Evolutionary conservation across 345 rosid genomes (phyloP).

Genomic region (Aquilaria yunnanensis): DNA sequence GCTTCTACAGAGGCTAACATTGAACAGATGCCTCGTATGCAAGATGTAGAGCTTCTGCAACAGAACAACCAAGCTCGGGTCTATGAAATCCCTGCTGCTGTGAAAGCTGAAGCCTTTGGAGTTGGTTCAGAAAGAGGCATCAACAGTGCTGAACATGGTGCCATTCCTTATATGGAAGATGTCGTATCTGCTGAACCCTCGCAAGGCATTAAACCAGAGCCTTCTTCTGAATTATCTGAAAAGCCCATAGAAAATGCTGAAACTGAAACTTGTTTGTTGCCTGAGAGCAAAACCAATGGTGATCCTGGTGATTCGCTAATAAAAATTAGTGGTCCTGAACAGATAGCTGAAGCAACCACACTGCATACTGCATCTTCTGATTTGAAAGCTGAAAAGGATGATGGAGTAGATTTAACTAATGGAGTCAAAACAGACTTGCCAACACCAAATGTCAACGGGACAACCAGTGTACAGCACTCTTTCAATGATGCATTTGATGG

Average conservation of each 20-base stretch:
- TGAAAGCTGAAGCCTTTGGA: slow-evolving; percentile 19
- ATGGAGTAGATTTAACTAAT: slow-evolving; percentile 24
- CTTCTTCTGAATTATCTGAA: not conserved
- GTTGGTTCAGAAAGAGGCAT: slow-evolving; percentile 14
- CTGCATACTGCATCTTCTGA: slow-evolving; percentile 30
- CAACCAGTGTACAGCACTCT: slow-evolving; percentile 27
- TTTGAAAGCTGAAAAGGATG: slow-evolving; percentile 26
- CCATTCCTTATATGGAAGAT: slow-evolving; percentile 14
- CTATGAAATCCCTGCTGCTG: slow-evolving; percentile 14
- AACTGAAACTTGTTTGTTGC: slow-evolving; percentile 13
- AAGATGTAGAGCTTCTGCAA: not conserved
- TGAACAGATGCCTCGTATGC: not conserved
- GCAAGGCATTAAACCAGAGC: not conserved
- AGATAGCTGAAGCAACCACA: slow-evolving; percentile 12
- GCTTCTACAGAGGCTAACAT: slow-evolving; percentile 11
- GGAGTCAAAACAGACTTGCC: slow-evolving; percentile 23
- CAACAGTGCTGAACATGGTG: slow-evolving; percentile 17
- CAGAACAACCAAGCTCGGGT: slow-evolving; percentile 15
- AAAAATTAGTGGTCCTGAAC: slow-evolving; percentile 8
- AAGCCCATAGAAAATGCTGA: slow-evolving; percentile 3
- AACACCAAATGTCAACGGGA: slow-evolving; percentile 25
- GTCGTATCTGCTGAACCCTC: slow-evolving; percentile 19
- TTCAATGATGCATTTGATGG: slow-evolving; percentile 38
- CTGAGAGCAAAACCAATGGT: slow-evolving; percentile 20
- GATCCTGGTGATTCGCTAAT: slow-evolving; percentile 17